Evolutionary conservation across 2,329 filamentous ascomycete genomes (phyloP).

Genomic region (Thermothelomyces thermophilus): DNA sequence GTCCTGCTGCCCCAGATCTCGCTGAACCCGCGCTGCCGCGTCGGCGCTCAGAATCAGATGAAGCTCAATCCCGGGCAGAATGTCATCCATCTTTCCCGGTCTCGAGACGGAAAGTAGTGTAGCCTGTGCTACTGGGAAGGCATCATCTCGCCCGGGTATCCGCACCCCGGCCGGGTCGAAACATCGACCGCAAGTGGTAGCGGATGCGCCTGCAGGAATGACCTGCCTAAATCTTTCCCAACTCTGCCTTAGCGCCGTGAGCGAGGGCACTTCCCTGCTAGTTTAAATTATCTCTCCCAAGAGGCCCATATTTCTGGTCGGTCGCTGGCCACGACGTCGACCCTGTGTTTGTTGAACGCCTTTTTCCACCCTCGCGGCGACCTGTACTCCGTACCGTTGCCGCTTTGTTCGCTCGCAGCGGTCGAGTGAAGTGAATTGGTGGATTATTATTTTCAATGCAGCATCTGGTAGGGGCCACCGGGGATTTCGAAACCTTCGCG

Average conservation of each 20-base stretch:
- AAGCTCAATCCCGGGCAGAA: background rate
- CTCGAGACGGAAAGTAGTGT: background rate
- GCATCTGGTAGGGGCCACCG: background rate
- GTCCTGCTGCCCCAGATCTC: background rate
- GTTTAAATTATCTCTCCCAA: slow-evolving; percentile 6
- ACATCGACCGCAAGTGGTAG: background rate
- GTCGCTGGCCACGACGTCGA: background rate
- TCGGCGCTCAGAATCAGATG: slow-evolving; percentile 1
- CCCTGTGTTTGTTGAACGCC: background rate
- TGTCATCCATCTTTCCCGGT: background rate
- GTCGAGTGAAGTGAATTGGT: background rate
- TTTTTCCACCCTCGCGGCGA: background rate
- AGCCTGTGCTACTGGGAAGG: no score
- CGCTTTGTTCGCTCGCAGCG: background rate
- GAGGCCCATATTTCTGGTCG: slow-evolving; percentile 8
- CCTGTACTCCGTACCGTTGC: background rate
- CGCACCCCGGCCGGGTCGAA: background rate
- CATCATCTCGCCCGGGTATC: no score
- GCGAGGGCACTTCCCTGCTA: slow-evolving; percentile 1
- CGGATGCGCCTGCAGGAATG: slow-evolving; percentile 1
- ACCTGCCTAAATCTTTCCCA: slow-evolving; percentile 6
- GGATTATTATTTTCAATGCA: background rate
- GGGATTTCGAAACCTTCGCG: slow-evolving; percentile 11
- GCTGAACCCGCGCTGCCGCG: background rate
- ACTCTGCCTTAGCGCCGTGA: slow-evolving; percentile 9